Base-by-base conservation (phyloP, 495 filamentous ascomycete species). In the Aspergillus ellipticus region DNA sequence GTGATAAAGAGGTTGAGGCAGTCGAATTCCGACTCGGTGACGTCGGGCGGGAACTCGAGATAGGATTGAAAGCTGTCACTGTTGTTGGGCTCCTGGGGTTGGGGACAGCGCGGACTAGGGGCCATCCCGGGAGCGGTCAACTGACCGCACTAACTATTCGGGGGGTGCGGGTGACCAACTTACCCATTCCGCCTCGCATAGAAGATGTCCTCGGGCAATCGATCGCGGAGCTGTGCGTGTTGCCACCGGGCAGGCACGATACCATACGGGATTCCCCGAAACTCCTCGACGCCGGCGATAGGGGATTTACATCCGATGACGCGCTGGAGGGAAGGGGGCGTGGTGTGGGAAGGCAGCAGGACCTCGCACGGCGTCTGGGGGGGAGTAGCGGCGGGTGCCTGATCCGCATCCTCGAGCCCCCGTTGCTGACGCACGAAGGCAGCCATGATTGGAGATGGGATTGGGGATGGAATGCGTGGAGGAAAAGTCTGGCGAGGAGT, bases 1-100 rank as follows among this genome's bases (percentile, higher is more conserved):
- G 35, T 39, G 51, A 53, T 42, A 19, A 53, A 53, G 9, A 53
- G 51, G 35, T 53, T 53, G 15, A 53, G 35, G 15, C 51, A 53
- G 5, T 53, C 51, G 20, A 53, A 53, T 22, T 53, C 51, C 2
- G 19, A 47, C 11, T 53, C 51, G 11, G 9, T 2, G 6, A 39
- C 31, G 15, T 53, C 51, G 17, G 6, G 1, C 1, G 51, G 41
- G 31, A 35, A 53, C 20, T 39, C 31, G 2, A 53, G 35, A 15
- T 53, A 29, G 16, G 51, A 53, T 17, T 53, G 51, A 45, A 42
- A 53, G 19, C 13, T 10, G 17, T 47, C 43, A 9, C 43, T 47
- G 8, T 47, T 47, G 20, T 47, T 47, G 13, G 43, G 43, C 21
- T 47, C 43, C 15, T 29, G 28, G n/a, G 29, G 51, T 22, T 39